Conservation (phyloP, 1,284 basidiomycete genomes). For the Lignosus rhinocerotis region DNA sequence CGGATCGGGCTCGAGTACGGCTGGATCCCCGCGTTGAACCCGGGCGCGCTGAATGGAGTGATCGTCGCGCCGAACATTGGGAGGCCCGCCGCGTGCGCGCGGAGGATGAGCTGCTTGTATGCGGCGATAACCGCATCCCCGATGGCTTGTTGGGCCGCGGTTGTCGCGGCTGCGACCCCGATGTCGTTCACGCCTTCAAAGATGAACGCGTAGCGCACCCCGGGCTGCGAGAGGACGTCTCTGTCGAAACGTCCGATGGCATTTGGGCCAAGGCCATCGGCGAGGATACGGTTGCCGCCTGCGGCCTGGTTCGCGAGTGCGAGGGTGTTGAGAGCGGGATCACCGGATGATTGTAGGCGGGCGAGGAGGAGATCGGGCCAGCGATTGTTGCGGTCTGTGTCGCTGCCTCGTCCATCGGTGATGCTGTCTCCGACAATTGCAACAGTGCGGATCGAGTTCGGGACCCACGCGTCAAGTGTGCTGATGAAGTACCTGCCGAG, state of each 20-base stretch:
- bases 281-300: slow-evolving; percentile 51
- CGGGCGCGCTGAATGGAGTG: slow-evolving; percentile 45
- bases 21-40: slow-evolving; percentile 34
- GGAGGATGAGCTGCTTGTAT: slow-evolving; percentile 45
- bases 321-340: slow-evolving; percentile 36
- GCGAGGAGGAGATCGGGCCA: slow-evolving; percentile 51
- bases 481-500: slow-evolving; percentile 43
- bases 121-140: slow-evolving; percentile 45
- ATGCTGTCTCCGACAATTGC: slow-evolving; percentile 53
- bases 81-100: slow-evolving; percentile 43
- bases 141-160: slow-evolving; percentile 37
- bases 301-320: slow-evolving; percentile 51
- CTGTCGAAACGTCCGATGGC: slow-evolving; percentile 48
- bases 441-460: slow-evolving; percentile 34
- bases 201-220: slow-evolving; percentile 46
- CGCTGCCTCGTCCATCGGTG: slow-evolving; percentile 35
- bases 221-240: slow-evolving; percentile 48
- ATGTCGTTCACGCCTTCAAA: slow-evolving; percentile 59
- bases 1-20: slow-evolving; percentile 40
- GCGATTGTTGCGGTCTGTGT: slow-evolving; percentile 41
- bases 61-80: slow-evolving; percentile 52
- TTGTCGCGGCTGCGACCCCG: slow-evolving; percentile 39
- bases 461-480: slow-evolving; percentile 43
- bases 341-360: slow-evolving; percentile 37
- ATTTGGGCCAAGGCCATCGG: slow-evolving; percentile 49